phyloP scores from a whole-genome alignment of 2,329 filamentous ascomycete genomes.

The Arachnopeziza araneosa region DNA sequence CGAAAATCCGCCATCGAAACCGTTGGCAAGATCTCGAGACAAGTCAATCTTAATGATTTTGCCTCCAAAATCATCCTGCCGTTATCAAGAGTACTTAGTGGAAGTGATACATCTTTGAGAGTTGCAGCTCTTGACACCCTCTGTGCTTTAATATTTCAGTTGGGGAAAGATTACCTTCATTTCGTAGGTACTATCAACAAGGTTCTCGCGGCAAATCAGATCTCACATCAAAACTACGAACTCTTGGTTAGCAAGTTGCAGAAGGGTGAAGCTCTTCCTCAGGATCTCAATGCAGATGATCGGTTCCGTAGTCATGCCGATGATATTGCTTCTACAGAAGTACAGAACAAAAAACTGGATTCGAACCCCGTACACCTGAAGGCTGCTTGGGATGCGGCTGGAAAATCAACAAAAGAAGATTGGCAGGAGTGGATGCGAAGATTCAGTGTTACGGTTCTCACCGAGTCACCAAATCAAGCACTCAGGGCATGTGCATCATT shows the following conservation, averaged over 20 bases:
- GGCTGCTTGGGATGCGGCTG: conserved; percentile 92
- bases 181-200: conserved; percentile 94
- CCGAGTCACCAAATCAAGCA: conserved; percentile 94
- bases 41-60: conserved; percentile 96
- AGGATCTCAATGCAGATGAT: conserved; percentile 84
- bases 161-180: conserved; percentile 91
- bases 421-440: conserved; percentile 99
- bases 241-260: conserved; percentile 88
- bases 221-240: conserved; percentile 87
- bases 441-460: conserved; percentile 90
- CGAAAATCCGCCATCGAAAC: conserved; percentile 90
- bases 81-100: conserved; percentile 73
- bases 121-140: conserved; percentile 86
- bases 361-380: conserved; percentile 98
- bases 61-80: conserved; percentile 96
- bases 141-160: conserved; percentile 90
- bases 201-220: conserved; percentile 69
- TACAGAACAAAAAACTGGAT: conserved; percentile 86
- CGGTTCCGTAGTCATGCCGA: conserved; percentile 73
- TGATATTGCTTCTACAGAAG: conserved; percentile 76
- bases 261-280: conserved; percentile 90
- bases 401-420: conserved; percentile 96
- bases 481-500: conserved; percentile 87
- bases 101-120: conserved; percentile 66
- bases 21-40: conserved; percentile 85